A percentile compares a stretch with the other conserved stretches of the same genome.
These are phyloP conservation scores for Lanzia echinophila DNA, from an alignment of 2,329 filamentous ascomycete genomes.

Conservation along the genomic window DNA sequence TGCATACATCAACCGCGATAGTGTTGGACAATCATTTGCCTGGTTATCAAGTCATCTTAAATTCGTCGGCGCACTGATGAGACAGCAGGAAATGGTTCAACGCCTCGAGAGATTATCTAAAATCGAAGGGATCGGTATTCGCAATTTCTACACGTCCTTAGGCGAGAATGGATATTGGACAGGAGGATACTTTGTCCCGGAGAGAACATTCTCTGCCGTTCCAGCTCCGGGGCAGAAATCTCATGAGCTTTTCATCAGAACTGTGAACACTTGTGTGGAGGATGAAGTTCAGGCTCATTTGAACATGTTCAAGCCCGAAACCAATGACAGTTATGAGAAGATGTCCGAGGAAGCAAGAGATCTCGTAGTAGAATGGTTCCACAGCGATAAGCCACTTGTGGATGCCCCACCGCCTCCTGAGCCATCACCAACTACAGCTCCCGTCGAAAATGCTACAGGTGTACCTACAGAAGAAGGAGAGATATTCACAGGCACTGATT, in stretches of 20 bases:
- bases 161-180: conserved; percentile 63
- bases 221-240: conserved; percentile 33
- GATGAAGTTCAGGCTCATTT: conserved; percentile 26
- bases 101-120: conserved; percentile 57
- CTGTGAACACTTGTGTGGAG: conserved; percentile 17
- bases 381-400: not conserved
- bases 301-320: conserved; percentile 24
- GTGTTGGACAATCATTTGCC: conserved; percentile 60
- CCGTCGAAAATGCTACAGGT: not conserved
- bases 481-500: not conserved
- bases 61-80: conserved; percentile 74
- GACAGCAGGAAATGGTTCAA: conserved; percentile 62
- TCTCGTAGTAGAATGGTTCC: conserved; percentile 17
- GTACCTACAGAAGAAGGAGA: not conserved
- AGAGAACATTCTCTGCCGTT: conserved; percentile 75
- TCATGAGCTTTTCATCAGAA: conserved; percentile 16
- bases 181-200: conserved; percentile 52
- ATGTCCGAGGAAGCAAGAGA: conserved; percentile 15
- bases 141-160: conserved; percentile 70
- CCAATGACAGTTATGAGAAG: conserved; percentile 19
- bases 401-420: conserved; percentile 2
- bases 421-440: not conserved
- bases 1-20: conserved; percentile 51
- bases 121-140: conserved; percentile 59
- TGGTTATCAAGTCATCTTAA: conserved; percentile 81